Conservation (phyloP, 768 basidiomycete species). For the Lentinula raphanica region DNA sequence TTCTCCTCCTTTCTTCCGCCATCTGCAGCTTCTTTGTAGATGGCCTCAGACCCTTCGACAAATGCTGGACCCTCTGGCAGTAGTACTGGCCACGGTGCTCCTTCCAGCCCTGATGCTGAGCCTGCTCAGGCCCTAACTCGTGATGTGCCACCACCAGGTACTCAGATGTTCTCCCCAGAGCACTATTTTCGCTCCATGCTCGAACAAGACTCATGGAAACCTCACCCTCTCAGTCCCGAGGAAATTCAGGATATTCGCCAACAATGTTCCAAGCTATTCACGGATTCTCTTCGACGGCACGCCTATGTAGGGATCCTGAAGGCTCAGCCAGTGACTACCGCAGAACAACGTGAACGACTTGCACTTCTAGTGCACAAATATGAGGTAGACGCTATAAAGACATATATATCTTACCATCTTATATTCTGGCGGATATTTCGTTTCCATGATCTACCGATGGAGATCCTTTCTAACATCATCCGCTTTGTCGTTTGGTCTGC, state of each 20-base stretch:
- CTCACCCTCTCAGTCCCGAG: slow-evolving; percentile 12
- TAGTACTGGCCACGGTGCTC: neutral
- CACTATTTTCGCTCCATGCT: neutral
- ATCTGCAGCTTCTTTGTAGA: neutral
- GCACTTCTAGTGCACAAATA: neutral
- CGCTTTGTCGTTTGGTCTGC: slow-evolving; percentile 55
- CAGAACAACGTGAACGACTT: neutral
- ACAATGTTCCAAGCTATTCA: slow-evolving; percentile 6
- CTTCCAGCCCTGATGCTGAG: neutral
- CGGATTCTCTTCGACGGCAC: neutral
- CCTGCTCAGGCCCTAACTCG: no score
- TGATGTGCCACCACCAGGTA: neutral
- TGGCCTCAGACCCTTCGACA: neutral
- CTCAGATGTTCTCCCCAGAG: neutral
- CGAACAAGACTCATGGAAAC: slow-evolving; percentile 8
- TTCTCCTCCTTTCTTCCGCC: neutral
- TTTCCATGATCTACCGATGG: slow-evolving; percentile 57
- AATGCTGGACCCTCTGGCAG: neutral
- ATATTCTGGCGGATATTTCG: slow-evolving; percentile 43
- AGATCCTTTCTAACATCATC: slow-evolving; percentile 63
- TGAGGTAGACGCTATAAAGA: neutral
- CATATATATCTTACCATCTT: slow-evolving; percentile 12
- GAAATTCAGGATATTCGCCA: slow-evolving; percentile 9
- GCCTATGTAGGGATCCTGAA: neutral
- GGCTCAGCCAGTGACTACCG: neutral